Conservation (phyloP, 345 rosid species). For the Streptanthus diversifolius region DNA sequence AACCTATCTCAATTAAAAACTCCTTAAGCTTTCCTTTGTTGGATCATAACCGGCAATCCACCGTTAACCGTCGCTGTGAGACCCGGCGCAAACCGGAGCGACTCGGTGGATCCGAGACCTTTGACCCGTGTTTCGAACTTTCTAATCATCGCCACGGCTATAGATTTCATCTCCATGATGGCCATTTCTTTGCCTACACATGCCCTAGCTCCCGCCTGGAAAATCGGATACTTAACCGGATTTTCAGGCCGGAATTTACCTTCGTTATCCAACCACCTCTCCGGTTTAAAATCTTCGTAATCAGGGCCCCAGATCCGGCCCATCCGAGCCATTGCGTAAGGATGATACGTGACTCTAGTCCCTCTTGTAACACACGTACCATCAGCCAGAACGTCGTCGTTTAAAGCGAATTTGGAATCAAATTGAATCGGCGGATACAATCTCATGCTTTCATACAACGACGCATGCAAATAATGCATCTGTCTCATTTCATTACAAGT, state of each 20-base stretch:
- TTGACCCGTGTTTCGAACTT: constrained; percentile 36
- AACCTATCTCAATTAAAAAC: background rate
- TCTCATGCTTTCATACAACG: constrained; percentile 57
- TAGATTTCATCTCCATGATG: constrained; percentile 54
- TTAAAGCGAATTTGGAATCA: constrained; percentile 60
- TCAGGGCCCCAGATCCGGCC: constrained; percentile 66
- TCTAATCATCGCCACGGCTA: constrained; percentile 47
- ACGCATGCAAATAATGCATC: constrained; percentile 63
- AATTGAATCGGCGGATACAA: constrained; percentile 74
- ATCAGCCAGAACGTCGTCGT: constrained; percentile 61
- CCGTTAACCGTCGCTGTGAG: constrained; percentile 74
- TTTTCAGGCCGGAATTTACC: constrained; percentile 47
- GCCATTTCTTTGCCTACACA: constrained; percentile 87
- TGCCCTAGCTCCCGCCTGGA: constrained; percentile 66
- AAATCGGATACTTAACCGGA: constrained; percentile 66
- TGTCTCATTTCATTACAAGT: constrained; percentile 38
- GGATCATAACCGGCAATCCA: constrained; percentile 58
- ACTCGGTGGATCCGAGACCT: background rate
- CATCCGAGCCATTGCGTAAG: constrained; percentile 78
- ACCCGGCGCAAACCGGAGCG: constrained; percentile 57
- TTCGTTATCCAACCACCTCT: constrained; percentile 56
- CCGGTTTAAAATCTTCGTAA: constrained; percentile 66
- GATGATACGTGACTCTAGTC: constrained; percentile 70
- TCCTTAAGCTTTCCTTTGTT: constrained; percentile 29
- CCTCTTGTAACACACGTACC: constrained; percentile 53